Percentiles rank a stretch among this genome's conserved stretches.
Conservation (phyloP, 2,329 filamentous ascomycete species). For the Rutstroemia sp. region DNA sequence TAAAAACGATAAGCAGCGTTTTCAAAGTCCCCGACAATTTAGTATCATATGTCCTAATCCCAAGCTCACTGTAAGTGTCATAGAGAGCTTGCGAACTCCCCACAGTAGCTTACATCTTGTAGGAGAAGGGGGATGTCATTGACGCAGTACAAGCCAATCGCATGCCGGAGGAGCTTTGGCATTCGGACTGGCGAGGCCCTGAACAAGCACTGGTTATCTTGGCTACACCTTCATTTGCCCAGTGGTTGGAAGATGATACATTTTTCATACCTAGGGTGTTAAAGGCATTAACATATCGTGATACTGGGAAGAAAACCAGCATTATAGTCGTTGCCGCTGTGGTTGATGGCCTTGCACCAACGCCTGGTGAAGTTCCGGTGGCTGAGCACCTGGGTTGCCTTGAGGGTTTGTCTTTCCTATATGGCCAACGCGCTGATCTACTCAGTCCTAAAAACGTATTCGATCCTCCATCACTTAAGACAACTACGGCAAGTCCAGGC, state of each 20-base stretch:
- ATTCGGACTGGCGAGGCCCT: background rate
- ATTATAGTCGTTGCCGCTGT: conserved; percentile 42
- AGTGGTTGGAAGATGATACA: conserved; percentile 24
- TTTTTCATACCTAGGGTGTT: conserved; percentile 25
- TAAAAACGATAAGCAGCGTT: background rate
- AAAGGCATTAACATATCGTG: conserved; percentile 7
- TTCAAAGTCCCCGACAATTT: conserved; percentile 4
- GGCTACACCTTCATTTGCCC: conserved; percentile 27
- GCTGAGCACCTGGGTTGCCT: conserved; percentile 9
- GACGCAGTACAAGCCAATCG: background rate
- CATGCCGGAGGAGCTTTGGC: background rate
- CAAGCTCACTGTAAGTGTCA: conserved; percentile 2
- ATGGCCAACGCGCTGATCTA: conserved; percentile 34
- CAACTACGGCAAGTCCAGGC: background rate
- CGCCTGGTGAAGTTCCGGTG: conserved; percentile 4
- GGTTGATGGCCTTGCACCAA: conserved; percentile 44
- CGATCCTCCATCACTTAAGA: background rate
- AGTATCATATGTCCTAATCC: conserved; percentile 7
- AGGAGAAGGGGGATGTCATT: conserved; percentile 3
- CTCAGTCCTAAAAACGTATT: conserved; percentile 24
- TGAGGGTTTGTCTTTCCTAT: conserved; percentile 45
- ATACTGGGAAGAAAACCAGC: background rate
- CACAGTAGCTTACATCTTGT: conserved; percentile 1
- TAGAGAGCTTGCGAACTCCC: background rate
- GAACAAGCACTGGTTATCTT: conserved; percentile 26